Base-by-base conservation (phyloP, 768 basidiomycete species). In the Gloeopeniophorella convolvens region DNA sequence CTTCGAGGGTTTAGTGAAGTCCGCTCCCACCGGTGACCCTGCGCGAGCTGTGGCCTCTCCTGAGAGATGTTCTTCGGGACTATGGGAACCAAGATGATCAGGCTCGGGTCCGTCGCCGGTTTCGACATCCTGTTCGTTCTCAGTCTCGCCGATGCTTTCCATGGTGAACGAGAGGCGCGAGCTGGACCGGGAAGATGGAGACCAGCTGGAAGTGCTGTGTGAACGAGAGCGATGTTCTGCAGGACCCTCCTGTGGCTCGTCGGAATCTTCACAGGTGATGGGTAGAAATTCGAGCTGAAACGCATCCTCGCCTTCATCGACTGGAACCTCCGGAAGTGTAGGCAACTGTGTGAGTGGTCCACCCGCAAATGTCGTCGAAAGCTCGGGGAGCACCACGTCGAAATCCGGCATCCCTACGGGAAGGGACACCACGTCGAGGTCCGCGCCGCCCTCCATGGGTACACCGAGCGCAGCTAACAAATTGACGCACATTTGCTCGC, bases 91-190 rank as follows among this genome's bases (percentile, higher is more conserved):
- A 35, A 31, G 49, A 35, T 45, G 39, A 33, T 27, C 33, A 12
- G 32, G 31, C 21, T 20, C 28, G 4, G 21, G 23, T 28, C 34
- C 45, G 10, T 28, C 27, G 24, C 12, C 21, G 16, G 30, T 42
- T 16, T 45, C 50, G 15, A 5, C 40, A n/a, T 52, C 43, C 27
- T 26, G 43, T 24, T 58, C 57, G 21, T 13, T 31, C 23, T 58
- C 55, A 18, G 31, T 45, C 42, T 58, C 57, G 23, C 40, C 55
- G 12, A 58, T 58, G 40, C 57, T 58, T 27, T 58, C 57, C 57
- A 58, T 58, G 11, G 54, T 41, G 15, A 30, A 31, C 7, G 56
- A 55, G 20, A 53, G 35, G 28, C 51, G 40, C 18, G 54, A 55
- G 23, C 55, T 54, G 18, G 52, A 49, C 10, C 36, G 52, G 20